Percentiles rank a stretch among this genome's conserved stretches.
Evolutionary conservation across 176 grass and related monocot genomes (phyloP).

Genomic region (Triticum urartu): DNA sequence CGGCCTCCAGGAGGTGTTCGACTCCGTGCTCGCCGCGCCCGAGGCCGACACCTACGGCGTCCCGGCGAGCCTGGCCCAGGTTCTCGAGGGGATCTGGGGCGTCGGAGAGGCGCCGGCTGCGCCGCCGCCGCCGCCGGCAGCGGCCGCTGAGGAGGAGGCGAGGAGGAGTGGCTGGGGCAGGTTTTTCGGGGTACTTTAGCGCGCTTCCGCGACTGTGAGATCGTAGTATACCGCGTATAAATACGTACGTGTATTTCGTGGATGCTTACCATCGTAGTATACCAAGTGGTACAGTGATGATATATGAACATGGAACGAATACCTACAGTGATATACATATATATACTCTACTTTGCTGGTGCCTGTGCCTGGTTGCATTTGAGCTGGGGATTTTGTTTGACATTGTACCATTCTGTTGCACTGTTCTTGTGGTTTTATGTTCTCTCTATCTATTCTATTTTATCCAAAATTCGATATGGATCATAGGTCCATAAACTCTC

Average conservation of each 20-base stretch:
- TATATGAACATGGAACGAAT: background rate
- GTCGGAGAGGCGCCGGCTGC: background rate
- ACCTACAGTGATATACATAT: background rate
- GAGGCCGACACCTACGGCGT: constrained; percentile 44
- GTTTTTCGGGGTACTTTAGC: constrained; percentile 30
- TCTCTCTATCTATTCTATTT: too few species aligned
- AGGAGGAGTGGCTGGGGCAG: constrained; percentile 27
- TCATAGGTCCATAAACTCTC: too few species aligned
- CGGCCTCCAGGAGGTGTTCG: constrained; percentile 77
- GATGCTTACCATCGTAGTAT: background rate
- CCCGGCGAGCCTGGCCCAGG: constrained; percentile 60
- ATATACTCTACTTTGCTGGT: background rate
- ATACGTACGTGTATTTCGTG: constrained; percentile 28
- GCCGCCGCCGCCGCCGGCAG: background rate
- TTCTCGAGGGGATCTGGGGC: constrained; percentile 52
- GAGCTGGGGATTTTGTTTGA: background rate
- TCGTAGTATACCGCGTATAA: constrained; percentile 3
- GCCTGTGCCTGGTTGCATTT: background rate
- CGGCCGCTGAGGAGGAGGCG: constrained; percentile 2
- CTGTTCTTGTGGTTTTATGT: background rate
- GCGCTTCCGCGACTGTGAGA: background rate
- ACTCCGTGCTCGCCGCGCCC: constrained; percentile 48
- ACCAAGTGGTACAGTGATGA: background rate
- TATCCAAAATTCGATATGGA: too few species aligned
- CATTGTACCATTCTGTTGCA: background rate